These are phyloP conservation scores for Sequoiadendron giganteum DNA, from an alignment of 75 land plant species.

Conservation along the genomic window DNA sequence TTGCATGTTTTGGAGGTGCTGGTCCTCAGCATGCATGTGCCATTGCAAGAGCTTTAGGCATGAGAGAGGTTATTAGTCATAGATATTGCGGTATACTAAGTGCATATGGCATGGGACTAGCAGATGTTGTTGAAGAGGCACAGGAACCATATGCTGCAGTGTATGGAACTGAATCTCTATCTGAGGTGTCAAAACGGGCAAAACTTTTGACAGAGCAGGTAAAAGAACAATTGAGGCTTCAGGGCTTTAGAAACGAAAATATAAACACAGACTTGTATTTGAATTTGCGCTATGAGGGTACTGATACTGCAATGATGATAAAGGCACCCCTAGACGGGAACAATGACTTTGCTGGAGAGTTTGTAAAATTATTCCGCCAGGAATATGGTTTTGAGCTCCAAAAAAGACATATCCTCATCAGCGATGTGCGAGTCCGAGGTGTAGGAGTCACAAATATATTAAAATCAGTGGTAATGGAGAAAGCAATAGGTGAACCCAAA, in stretches of 20 bases:
- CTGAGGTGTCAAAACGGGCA: slow-evolving; percentile 66
- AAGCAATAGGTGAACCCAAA: slow-evolving; percentile 33
- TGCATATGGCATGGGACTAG: slow-evolving; percentile 98
- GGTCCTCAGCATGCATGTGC: slow-evolving; percentile 99
- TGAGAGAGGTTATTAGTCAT: slow-evolving; percentile 88
- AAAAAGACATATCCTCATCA: slow-evolving; percentile 73
- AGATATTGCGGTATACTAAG: slow-evolving; percentile 95
- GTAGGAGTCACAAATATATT: slow-evolving; percentile 84
- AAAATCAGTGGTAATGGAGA: slow-evolving; percentile 52
- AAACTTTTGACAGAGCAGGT: slow-evolving; percentile 45
- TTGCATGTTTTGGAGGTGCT: slow-evolving; percentile 99
- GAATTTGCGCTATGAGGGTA: slow-evolving; percentile 94
- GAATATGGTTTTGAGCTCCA: slow-evolving; percentile 97
- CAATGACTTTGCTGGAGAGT: slow-evolving; percentile 69
- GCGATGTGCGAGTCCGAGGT: slow-evolving; percentile 93
- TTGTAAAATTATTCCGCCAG: slow-evolving; percentile 71
- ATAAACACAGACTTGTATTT: slow-evolving; percentile 68
- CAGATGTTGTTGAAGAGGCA: slow-evolving; percentile 96
- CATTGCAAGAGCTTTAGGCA: slow-evolving; percentile 92
- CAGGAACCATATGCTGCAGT: slow-evolving; percentile 93
- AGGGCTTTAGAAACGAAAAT: slow-evolving; percentile 68
- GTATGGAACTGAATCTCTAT: slow-evolving; percentile 63
- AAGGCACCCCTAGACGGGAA: slow-evolving; percentile 32
- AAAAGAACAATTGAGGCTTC: slow-evolving; percentile 56
- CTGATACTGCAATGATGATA: slow-evolving; percentile 96